Evolutionary conservation across 345 rosid genomes (phyloP).

Genomic region (Citrus maxima): DNA sequence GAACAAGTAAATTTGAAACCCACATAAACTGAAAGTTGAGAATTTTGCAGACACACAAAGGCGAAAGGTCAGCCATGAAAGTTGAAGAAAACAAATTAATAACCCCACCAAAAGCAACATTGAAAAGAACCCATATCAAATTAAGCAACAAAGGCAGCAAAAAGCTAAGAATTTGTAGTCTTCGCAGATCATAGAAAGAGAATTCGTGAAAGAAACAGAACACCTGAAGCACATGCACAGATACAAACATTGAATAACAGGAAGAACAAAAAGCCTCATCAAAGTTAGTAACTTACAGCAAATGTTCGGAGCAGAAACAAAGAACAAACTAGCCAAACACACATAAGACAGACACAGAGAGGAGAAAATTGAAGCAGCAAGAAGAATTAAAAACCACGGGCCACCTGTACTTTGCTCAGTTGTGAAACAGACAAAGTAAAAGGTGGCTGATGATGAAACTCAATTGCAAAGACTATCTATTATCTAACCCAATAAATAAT

Average conservation of each 20-base stretch:
- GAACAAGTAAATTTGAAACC: constrained; percentile 7
- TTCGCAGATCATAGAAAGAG: background rate
- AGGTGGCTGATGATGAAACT: constrained; percentile 50
- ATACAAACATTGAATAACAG: constrained; percentile 1
- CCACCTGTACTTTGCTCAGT: constrained; percentile 33
- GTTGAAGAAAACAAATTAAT: constrained; percentile 2
- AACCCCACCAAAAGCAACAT: constrained; percentile 2
- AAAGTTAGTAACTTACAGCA: constrained; percentile 27
- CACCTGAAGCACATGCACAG: constrained; percentile 17
- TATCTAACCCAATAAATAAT: background rate
- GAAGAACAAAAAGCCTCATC: background rate
- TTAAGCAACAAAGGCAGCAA: constrained; percentile 19
- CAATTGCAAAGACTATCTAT: constrained; percentile 6
- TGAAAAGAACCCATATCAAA: constrained; percentile 19
- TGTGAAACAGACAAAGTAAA: constrained; percentile 63
- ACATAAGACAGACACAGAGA: constrained; percentile 12
- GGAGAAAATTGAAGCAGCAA: constrained; percentile 26
- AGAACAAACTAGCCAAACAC: constrained; percentile 28
- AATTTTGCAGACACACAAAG: background rate
- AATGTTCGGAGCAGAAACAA: constrained; percentile 28
- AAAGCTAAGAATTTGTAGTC: constrained; percentile 8
- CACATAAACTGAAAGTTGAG: constrained; percentile 3
- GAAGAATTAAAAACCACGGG: constrained; percentile 15
- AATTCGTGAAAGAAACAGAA: constrained; percentile 9
- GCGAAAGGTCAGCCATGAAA: background rate